A percentile compares a stretch with the other conserved stretches of the same genome.
phyloP scores from a whole-genome alignment of 1,139 yeast genomes.

The Geotrichum citri-aurantii region DNA sequence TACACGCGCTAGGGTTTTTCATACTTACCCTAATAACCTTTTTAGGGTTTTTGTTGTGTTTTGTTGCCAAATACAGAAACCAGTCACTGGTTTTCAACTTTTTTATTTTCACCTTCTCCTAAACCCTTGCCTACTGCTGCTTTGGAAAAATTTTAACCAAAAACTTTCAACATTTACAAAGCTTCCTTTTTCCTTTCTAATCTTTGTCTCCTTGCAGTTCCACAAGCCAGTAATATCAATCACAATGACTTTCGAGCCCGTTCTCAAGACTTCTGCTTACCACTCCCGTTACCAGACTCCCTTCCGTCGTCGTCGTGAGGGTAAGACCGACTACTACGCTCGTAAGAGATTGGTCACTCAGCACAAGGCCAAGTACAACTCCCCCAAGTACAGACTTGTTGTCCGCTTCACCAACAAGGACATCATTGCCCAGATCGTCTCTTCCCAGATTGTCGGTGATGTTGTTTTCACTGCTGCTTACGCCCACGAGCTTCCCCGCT shows the following conservation, averaged over 20 bases:
- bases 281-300: slow-evolving; percentile 99
- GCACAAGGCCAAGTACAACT: slow-evolving; percentile 99
- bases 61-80: neutral
- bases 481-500: slow-evolving; percentile 97
- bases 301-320: slow-evolving; percentile 99
- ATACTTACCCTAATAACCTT: neutral
- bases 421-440: slow-evolving; percentile 95
- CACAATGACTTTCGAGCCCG: slow-evolving; percentile 69
- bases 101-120: slow-evolving; percentile 2
- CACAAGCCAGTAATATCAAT: neutral
- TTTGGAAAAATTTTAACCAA: neutral
- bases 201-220: slow-evolving; percentile 15
- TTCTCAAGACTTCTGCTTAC: slow-evolving; percentile 82
- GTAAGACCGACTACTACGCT: slow-evolving; percentile 99
- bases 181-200: neutral
- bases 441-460: slow-evolving; percentile 97
- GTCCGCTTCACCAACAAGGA: slow-evolving; percentile 99
- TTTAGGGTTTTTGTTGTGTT: neutral
- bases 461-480: slow-evolving; percentile 95
- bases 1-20: slow-evolving; percentile 1
- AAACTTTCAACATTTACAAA: neutral
- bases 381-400: slow-evolving; percentile 99
- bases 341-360: slow-evolving; percentile 99
- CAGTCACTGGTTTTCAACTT: neutral
- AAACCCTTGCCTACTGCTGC: slow-evolving; percentile 2